phyloP scores from a whole-genome alignment of 1,139 yeast genomes.

The Taiozyma sp. region DNA sequence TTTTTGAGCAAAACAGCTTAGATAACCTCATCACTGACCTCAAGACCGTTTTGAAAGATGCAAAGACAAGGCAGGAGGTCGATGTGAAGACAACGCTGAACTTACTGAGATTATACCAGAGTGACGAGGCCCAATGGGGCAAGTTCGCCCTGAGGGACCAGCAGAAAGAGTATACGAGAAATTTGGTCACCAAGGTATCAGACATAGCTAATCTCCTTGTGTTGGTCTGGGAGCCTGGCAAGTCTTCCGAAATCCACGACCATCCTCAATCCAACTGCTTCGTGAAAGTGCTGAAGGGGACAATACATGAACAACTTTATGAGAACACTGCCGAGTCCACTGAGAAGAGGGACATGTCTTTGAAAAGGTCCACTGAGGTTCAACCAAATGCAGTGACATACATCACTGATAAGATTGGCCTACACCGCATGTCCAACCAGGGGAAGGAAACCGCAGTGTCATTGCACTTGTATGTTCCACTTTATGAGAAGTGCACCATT shows the following conservation, averaged over 20 bases:
- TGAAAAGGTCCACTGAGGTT: conserved; percentile 8
- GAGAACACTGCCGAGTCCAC: conserved; percentile 30
- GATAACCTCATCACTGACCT: conserved; percentile 8
- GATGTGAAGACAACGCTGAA: conserved; percentile 10
- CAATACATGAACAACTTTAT: conserved; percentile 41
- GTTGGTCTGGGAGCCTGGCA: conserved; percentile 52
- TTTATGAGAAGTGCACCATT: conserved; percentile 36
- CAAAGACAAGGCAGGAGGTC: conserved; percentile 4
- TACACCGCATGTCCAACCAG: conserved; percentile 38
- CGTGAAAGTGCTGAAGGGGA: conserved; percentile 49
- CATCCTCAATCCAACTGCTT: conserved; percentile 59
- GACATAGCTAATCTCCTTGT: conserved; percentile 48
- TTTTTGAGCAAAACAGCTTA: conserved; percentile 4
- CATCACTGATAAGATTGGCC: conserved; percentile 48
- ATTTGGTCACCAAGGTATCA: conserved; percentile 45
- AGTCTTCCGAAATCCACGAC: conserved; percentile 49
- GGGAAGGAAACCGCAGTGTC: conserved; percentile 33
- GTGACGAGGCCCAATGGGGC: conserved; percentile 9
- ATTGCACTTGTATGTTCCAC: conserved; percentile 55
- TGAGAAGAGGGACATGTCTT: conserved; percentile 22
- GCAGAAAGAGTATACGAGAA: conserved; percentile 37
- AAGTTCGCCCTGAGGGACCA: conserved; percentile 7
- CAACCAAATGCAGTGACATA: conserved; percentile 42
- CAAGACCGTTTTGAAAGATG: not conserved
- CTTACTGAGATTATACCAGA: conserved; percentile 7